Evolutionary conservation across 164 flowering plant species (phyloP).

Genomic region (Piper betle): DNA sequence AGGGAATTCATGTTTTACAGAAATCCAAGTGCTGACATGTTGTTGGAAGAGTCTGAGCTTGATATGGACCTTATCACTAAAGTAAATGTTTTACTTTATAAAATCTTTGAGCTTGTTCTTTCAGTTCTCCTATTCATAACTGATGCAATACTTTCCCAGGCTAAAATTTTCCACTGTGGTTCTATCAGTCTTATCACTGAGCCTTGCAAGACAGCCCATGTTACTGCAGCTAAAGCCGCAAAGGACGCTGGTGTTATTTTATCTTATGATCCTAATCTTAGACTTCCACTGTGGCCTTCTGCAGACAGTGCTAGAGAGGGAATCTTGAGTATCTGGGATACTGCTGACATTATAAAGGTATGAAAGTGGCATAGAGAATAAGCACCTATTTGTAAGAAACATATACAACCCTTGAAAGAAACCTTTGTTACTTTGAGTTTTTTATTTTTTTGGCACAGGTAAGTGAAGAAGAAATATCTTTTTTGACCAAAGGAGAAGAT

Average conservation of each 20-base stretch:
- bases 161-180: slow-evolving; percentile 88
- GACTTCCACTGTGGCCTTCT: no score
- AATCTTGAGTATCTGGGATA: slow-evolving; percentile 88
- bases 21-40: slow-evolving; percentile 99
- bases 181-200: slow-evolving; percentile 94
- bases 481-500: slow-evolving; percentile 82
- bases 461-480: slow-evolving; percentile 79
- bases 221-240: slow-evolving; percentile 83
- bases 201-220: slow-evolving; percentile 91
- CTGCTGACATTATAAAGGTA: slow-evolving; percentile 92
- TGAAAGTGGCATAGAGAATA: background rate
- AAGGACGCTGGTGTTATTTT: slow-evolving; percentile 84
- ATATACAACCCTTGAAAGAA: background rate
- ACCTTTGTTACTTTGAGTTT: background rate
- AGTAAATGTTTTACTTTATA: slow-evolving; percentile 19
- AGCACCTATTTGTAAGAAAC: background rate
- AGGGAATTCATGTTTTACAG: slow-evolving; percentile 98
- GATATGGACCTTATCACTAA: slow-evolving; percentile 65
- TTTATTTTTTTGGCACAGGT: slow-evolving; percentile 28
- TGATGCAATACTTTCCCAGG: slow-evolving; percentile 31
- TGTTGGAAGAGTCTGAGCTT: slow-evolving; percentile 75
- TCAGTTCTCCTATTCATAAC: background rate
- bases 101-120: background rate
- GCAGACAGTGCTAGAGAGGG: slow-evolving; percentile 93
- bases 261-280: slow-evolving; percentile 93